These are phyloP conservation scores for Ophiostoma perfectum DNA, from an alignment of 2,329 filamentous ascomycete species.

Conservation along the genomic window DNA sequence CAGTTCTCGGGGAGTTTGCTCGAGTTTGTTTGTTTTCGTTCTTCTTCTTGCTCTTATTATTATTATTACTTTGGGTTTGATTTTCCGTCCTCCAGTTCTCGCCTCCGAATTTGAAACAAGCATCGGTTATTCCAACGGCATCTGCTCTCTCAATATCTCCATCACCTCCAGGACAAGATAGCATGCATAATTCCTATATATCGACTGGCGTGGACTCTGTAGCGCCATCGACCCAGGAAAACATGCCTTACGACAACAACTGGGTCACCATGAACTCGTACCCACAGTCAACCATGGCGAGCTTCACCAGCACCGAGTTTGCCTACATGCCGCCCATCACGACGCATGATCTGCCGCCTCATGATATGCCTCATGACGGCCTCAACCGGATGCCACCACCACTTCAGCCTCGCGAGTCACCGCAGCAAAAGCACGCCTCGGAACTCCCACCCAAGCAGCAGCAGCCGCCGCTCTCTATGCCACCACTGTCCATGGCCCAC, in stretches of 20 bases:
- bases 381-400: slow-evolving; percentile 53
- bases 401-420: slow-evolving; percentile 31
- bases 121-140: slow-evolving; percentile 7
- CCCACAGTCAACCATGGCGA: slow-evolving; percentile 63
- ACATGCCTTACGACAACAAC: slow-evolving; percentile 34
- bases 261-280: slow-evolving; percentile 58
- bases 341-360: slow-evolving; percentile 42
- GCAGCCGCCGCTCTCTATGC: slow-evolving; percentile 10
- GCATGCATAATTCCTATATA: slow-evolving; percentile 40
- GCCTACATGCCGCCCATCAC: slow-evolving; percentile 51
- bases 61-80: neutral
- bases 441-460: slow-evolving; percentile 13
- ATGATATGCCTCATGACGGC: slow-evolving; percentile 35
- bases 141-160: neutral
- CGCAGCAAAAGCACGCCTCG: slow-evolving; percentile 30
- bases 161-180: slow-evolving; percentile 24
- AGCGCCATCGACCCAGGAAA: slow-evolving; percentile 42
- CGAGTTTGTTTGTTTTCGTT: neutral
- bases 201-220: slow-evolving; percentile 45
- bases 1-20: neutral
- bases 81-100: neutral
- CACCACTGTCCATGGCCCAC: slow-evolving; percentile 29
- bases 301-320: slow-evolving; percentile 56
- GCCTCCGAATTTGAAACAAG: neutral
- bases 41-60: neutral